Conservation (phyloP, 2,329 filamentous ascomycete species). For the Thelonectria olida region DNA sequence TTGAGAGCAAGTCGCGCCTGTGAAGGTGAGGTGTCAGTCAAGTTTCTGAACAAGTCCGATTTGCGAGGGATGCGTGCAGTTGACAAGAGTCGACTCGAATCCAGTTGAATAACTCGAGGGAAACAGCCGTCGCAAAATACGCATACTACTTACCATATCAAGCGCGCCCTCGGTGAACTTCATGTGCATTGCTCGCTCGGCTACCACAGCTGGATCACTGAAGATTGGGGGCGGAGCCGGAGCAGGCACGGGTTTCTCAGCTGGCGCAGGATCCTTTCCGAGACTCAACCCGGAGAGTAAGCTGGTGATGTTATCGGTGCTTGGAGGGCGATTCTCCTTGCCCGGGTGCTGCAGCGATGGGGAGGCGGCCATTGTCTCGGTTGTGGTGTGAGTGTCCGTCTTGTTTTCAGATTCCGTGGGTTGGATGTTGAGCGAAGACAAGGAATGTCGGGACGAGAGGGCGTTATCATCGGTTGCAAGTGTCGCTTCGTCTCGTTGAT, state of each 20-base stretch:
- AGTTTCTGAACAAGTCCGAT: neutral
- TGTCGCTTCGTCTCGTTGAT: constrained; percentile 2
- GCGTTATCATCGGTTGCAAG: neutral
- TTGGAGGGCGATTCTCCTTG: constrained; percentile 45
- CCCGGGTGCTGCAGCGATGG: constrained; percentile 19
- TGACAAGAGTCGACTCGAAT: neutral
- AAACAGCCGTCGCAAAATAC: neutral
- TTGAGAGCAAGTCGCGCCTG: constrained; percentile 86
- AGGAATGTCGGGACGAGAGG: neutral
- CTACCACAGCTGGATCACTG: constrained; percentile 42
- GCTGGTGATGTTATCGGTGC: constrained; percentile 9
- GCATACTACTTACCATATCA: constrained; percentile 74
- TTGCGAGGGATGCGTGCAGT: neutral
- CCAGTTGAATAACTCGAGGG: neutral
- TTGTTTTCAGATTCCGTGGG: neutral
- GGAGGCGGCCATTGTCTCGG: constrained; percentile 33
- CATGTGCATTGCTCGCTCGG: constrained; percentile 47
- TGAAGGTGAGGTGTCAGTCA: constrained; percentile 24
- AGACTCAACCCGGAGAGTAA: constrained; percentile 34
- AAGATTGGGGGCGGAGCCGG: constrained; percentile 12
- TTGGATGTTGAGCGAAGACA: neutral
- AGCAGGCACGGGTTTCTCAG: neutral
- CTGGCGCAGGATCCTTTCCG: constrained; percentile 1
- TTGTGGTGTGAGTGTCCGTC: constrained; percentile 3
- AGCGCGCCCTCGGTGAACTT: constrained; percentile 87